Base-by-base conservation (phyloP, 2,329 filamentous ascomycete species). In the Fusarium verticillioides region DNA sequence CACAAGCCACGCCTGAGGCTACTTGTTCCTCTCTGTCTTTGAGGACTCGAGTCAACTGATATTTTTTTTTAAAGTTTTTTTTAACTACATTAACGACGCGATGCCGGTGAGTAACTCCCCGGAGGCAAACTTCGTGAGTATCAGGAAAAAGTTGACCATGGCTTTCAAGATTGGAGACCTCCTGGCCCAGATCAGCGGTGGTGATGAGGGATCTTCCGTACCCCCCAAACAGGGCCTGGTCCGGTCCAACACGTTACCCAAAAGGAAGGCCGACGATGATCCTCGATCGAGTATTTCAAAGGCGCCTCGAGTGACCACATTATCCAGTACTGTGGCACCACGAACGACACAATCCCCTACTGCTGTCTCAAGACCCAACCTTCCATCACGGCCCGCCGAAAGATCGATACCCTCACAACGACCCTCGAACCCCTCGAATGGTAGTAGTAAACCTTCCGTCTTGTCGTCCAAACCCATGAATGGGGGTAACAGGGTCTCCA, bases 261-360 rank as follows among this genome's bases (percentile, higher is more conserved):
- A 92, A 81, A 86, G 90, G 72, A 92, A 91, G 78, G 87, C 88
- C 54, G 86, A 88, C 40, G 84, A 87, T 66, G 86, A 89, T 62
- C 78, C 86, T 36, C 81, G 81, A 46, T 79, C 78, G 59, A 76
- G 81, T 60, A 79, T 79, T 34, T 77, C 80, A 39, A 90, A 89
- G 79, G 74, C 83, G 7, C 82, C 83, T 34, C 85, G 84, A 50
- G 69, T 70, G 30, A 70, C 68, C n/a, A 74, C 75, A 15, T 60
- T 77, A 26, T 77, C 77, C 36, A 73, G 65, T 54, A 77, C 66
- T 39, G 70, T 78, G 59, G 69, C 66, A 60, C 74, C 77, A 54
- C 70, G 62, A 54, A 57, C 59, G 47, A 65, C 59, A 34, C 76
- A 77, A 54, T 66, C 76, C n/a, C 54, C 66, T 13, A 72, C 66